Conservation (phyloP, 1,284 basidiomycete species). For the Trichosporon asahii region DNA sequence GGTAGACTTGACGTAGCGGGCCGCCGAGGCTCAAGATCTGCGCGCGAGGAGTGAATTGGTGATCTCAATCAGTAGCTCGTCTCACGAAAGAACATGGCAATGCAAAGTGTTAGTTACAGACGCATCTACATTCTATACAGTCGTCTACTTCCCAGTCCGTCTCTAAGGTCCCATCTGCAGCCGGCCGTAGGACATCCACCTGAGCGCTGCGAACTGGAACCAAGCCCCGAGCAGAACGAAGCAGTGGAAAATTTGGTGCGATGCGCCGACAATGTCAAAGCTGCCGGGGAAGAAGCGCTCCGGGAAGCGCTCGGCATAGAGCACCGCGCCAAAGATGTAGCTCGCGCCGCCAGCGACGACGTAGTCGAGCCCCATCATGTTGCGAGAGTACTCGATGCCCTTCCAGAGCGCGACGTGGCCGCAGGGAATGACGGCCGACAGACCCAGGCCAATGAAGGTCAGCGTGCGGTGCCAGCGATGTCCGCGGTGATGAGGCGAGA, state of each 20-base stretch:
- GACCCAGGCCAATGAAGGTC: constrained; percentile 75
- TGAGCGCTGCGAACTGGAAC: constrained; percentile 61
- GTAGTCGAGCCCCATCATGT: constrained; percentile 68
- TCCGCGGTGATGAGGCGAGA: constrained; percentile 70
- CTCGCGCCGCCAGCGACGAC: constrained; percentile 64
- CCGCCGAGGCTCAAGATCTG: too few relatives aligned
- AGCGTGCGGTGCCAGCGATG: constrained; percentile 73
- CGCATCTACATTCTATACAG: constrained; percentile 6
- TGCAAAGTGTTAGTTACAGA: not conserved
- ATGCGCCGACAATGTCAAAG: constrained; percentile 75
- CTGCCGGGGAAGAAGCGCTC: constrained; percentile 71
- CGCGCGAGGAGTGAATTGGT: too few relatives aligned
- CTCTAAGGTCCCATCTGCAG: constrained; percentile 1
- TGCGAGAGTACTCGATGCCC: constrained; percentile 59
- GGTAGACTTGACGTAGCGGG: not conserved
- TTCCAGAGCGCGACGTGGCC: constrained; percentile 63
- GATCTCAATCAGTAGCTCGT: too few relatives aligned
- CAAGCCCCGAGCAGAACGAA: constrained; percentile 74
- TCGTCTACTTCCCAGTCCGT: not conserved
- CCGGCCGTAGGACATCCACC: constrained; percentile 45
- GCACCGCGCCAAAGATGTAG: constrained; percentile 68
- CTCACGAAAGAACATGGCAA: not conserved
- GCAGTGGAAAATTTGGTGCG: constrained; percentile 79
- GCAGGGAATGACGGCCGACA: constrained; percentile 69
- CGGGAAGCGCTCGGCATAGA: constrained; percentile 79